phyloP scores from a whole-genome alignment of 148 eudicot genomes.

The Beta vulgaris region DNA sequence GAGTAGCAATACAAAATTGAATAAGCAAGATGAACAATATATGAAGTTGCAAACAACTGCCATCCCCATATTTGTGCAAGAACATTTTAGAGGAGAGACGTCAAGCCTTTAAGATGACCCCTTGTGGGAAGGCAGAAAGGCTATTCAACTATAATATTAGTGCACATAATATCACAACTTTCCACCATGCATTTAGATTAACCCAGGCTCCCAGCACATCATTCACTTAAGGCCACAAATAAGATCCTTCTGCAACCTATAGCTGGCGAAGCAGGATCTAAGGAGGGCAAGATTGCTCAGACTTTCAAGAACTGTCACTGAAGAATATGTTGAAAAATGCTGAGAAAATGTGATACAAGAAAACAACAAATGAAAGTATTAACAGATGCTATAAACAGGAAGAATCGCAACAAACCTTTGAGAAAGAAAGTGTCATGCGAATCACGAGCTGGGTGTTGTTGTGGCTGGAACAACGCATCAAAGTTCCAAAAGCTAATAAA shows the following conservation, averaged over 20 bases:
- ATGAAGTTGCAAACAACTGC: background rate
- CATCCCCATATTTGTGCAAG: background rate
- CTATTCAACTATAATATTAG: background rate
- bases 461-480: constrained; percentile 93
- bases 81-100: background rate
- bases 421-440: constrained; percentile 93
- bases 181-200: background rate
- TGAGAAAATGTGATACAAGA: background rate
- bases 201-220: background rate
- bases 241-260: background rate
- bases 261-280: background rate
- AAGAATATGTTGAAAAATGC: constrained; percentile 1
- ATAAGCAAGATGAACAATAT: constrained; percentile 4
- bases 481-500: constrained; percentile 84
- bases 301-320: background rate
- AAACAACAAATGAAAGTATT: background rate
- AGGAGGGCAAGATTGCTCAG: background rate
- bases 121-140: background rate
- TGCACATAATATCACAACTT: background rate
- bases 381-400: background rate
- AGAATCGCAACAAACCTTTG: constrained; percentile 47
- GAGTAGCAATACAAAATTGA: background rate
- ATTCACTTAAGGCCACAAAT: background rate
- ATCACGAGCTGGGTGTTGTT: constrained; percentile 98
- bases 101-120: background rate